A percentile compares a stretch with the other conserved stretches of the same genome.
These are phyloP conservation scores for Catenaria anguillulae DNA, from an alignment of 371 early-diverging fungal genomes.

Conservation along the genomic window DNA sequence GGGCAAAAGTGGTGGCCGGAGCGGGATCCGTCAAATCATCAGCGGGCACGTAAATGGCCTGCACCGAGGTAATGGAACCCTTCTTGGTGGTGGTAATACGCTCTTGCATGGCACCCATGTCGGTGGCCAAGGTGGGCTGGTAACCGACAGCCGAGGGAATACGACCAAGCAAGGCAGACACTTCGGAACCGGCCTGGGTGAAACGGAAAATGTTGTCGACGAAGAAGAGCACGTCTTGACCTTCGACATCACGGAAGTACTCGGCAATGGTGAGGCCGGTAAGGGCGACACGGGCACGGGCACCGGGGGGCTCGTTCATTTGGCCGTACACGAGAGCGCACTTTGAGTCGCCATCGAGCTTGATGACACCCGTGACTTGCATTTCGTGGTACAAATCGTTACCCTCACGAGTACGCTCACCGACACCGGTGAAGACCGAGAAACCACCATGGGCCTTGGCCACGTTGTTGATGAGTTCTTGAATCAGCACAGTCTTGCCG, in stretches of 20 bases:
- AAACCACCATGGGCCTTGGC: conserved; percentile 97
- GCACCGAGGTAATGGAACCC: conserved; percentile 96
- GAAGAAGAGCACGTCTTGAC: conserved; percentile 97
- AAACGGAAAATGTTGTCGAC: conserved; percentile 95
- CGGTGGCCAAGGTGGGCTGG: conserved; percentile 92
- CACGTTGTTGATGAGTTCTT: conserved; percentile 95
- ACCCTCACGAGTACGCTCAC: conserved; percentile 96
- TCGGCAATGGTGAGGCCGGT: conserved; percentile 96
- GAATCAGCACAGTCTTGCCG: conserved; percentile 96
- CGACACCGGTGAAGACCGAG: conserved; percentile 94
- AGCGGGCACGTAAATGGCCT: conserved; percentile 97
- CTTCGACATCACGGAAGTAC: conserved; percentile 98
- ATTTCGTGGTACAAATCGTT: conserved; percentile 98
- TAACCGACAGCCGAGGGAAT: conserved; percentile 99
- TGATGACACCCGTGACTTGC: conserved; percentile 87
- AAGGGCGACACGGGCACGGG: conserved; percentile 97
- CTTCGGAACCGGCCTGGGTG: conserved; percentile 86
- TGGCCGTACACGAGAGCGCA: conserved; percentile 94
- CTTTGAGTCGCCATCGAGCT: conserved; percentile 87
- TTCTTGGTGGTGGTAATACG: conserved; percentile 99
- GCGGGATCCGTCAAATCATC: conserved; percentile 99
- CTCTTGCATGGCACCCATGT: conserved; percentile 97
- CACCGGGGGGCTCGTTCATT: conserved; percentile 99
- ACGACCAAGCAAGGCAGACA: conserved; percentile 95
- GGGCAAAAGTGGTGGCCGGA: conserved; percentile 96